A percentile compares a stretch with the other conserved stretches of the same genome.
Evolutionary conservation across 768 basidiomycete genomes (phyloP).

Genomic region (Saitozyma podzolica): DNA sequence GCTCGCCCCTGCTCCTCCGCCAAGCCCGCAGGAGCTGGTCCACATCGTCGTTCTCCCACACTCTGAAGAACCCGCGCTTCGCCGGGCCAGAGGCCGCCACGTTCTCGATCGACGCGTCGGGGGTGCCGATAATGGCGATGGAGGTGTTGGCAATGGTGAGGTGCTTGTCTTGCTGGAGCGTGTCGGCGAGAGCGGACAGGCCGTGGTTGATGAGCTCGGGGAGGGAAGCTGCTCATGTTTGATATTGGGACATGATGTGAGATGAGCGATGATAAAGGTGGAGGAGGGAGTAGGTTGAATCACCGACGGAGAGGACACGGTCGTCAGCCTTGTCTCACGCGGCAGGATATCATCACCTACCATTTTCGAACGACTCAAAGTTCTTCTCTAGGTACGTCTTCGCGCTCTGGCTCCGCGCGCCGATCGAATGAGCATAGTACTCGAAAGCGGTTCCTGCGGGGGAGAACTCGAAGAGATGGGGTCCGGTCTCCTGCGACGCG

Average conservation of each 20-base stretch:
- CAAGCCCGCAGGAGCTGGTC: constrained; percentile 74
- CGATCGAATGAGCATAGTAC: constrained; percentile 98
- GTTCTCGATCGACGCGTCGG: constrained; percentile 56
- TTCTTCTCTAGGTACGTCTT: constrained; percentile 98
- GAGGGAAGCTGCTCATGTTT: constrained; percentile 62
- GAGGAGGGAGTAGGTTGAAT: too few relatives aligned
- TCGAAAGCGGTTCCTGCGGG: constrained; percentile 96
- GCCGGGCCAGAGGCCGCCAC: constrained; percentile 60
- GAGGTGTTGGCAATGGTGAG: constrained; percentile 91
- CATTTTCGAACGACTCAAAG: constrained; percentile 79
- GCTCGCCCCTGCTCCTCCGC: constrained; percentile 57
- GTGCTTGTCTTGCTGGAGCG: constrained; percentile 97
- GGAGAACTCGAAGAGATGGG: constrained; percentile 97
- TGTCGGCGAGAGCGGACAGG: constrained; percentile 90
- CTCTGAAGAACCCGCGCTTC: constrained; percentile 69
- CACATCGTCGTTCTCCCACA: constrained; percentile 79
- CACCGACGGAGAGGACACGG: too few relatives aligned
- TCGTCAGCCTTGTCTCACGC: too few relatives aligned
- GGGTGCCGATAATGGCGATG: constrained; percentile 78
- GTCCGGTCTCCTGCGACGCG: constrained; percentile 70
- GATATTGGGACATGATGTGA: background rate
- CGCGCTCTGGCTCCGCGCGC: constrained; percentile 94
- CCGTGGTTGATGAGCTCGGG: constrained; percentile 91
- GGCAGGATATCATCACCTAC: constrained; percentile 57
- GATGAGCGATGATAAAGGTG: too few relatives aligned